Evolutionary conservation across 1,139 yeast genomes (phyloP), one percentile per base, ranked within the genome.

Genomic region (Tardiomyces blankii): DNA sequence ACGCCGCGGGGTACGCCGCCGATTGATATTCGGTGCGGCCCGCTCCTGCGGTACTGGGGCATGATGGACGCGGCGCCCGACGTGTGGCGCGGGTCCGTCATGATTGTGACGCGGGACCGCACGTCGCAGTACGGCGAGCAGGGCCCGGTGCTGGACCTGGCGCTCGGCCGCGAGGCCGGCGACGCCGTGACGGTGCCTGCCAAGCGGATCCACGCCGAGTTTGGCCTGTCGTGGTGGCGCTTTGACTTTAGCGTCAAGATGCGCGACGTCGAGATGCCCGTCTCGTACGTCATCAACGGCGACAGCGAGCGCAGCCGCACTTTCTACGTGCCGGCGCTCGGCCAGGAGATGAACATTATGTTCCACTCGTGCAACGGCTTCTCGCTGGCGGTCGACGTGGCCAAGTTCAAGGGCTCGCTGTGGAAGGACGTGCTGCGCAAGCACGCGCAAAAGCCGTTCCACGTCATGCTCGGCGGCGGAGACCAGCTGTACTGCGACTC

Each of bases 391-490:
- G 82, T 85, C 2, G 85, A 80, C 49, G 80, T 95, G 1, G 59
- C 67, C 1, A 66, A 67, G 14, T 89, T 79, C 65, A 75, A 78
- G 39, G 85, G 89, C 13, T 80, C 87, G 3, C 67, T 89, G 54
- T 91, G 97, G 97, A 73, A 69, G 44, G 96, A 91, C 60, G 94
- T 89, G 2, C 59, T 89, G 57, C 69, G 74, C 27, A 78, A 78
- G 53, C 95, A 88, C 60, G 58, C 67, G 5, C 53, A 59, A 8
- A 64, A 70, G 41, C 89, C 82, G 43, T 87, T 85, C 66, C 96
- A 91, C 61, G 96, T 87, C 5, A 88, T 89, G 95, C 70, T 89
- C 40, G 97, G 97, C 18, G 97, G 97, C 43, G 98, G 98, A 32
- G 98, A 91, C 63, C 98, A 91, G 66, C 75, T 91, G 45, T 91